Evolutionary conservation across 1,284 basidiomycete species (phyloP), one percentile per base, ranked within the genome.

Genomic region (Leccinum fallax): DNA sequence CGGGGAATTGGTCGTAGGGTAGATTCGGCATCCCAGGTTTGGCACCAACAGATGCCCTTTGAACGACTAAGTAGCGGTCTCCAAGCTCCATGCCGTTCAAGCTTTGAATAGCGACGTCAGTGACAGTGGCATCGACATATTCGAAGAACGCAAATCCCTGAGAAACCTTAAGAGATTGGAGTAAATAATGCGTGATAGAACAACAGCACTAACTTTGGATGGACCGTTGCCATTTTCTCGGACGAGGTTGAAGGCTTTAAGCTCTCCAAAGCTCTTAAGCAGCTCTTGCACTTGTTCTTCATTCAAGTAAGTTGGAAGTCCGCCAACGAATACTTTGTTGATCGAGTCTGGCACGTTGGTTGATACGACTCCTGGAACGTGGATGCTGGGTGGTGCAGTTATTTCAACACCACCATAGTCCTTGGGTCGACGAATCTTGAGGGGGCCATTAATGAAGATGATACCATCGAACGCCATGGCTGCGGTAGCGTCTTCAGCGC

Each of bases 71-170:
- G 71, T 88, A 93, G n/a, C 94, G 90, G 76, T 99, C 97, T 58
- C 97, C 97, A 13, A 99, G 85, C 74, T 97, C 93, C 94, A 99
- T 98, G 61, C 95, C 95, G 76, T 97, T 96, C 62, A 99, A 84
- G 65, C 95, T 94, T 76, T 95, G 92, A 72, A 97, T 98, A 40
- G 97, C 97, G 65, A 98, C 87, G 66, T 99, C 96, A 55, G 97
- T 99, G 61, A 96, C 88, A 36, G 77, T 78, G 11, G 88, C 80
- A 74, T 99, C 97, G 61, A 93, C 90, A 76, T 98, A 99, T 83
- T 99, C 97, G 80, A 95, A 97, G 81, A 98, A 99, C 0, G 97
- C 97, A 77, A 98, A 99, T 65, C 97, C 97, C 92, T 96, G 72
- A 43, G 46, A 53, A 48, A 24, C 49, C 8, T 11, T 76, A 36